Percentiles rank a stretch among this genome's conserved stretches.
Evolutionary conservation across 306 rosid genomes (phyloP).

Genomic region (Quercus bicolor): DNA sequence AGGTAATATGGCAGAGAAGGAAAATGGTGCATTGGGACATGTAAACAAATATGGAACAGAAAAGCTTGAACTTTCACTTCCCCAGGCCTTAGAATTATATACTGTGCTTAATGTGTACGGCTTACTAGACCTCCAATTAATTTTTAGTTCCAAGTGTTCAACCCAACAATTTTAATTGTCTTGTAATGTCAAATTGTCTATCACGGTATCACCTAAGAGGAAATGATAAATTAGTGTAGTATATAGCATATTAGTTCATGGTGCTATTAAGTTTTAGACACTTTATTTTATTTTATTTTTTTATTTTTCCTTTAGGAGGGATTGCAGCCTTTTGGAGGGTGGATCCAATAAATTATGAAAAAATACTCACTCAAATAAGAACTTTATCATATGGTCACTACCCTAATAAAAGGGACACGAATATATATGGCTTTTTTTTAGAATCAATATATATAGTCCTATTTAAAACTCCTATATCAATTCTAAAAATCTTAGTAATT

Average conservation of each 20-base stretch:
- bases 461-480: too few relatives aligned
- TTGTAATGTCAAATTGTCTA: not conserved
- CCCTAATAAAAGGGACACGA: too few relatives aligned
- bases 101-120: not conserved
- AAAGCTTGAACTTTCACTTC: not conserved
- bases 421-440: too few relatives aligned
- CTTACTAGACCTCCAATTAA: not conserved
- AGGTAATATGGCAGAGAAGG: constrained; percentile 21
- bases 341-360: too few relatives aligned
- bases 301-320: too few relatives aligned
- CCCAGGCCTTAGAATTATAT: not conserved
- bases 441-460: too few relatives aligned
- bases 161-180: not conserved
- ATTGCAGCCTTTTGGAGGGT: too few relatives aligned
- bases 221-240: not conserved
- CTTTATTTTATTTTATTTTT: too few relatives aligned
- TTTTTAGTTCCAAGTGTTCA: not conserved
- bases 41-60: constrained; percentile 1
- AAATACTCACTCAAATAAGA: too few relatives aligned
- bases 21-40: constrained; percentile 26
- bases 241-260: not conserved
- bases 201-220: not conserved
- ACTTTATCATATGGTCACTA: too few relatives aligned
- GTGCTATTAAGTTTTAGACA: not conserved
- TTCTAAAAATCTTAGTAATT: too few relatives aligned